A percentile compares a stretch with the other conserved stretches of the same genome.
Conservation (phyloP, 2,329 filamentous ascomycete species). For the Aspergillus ustus region DNA sequence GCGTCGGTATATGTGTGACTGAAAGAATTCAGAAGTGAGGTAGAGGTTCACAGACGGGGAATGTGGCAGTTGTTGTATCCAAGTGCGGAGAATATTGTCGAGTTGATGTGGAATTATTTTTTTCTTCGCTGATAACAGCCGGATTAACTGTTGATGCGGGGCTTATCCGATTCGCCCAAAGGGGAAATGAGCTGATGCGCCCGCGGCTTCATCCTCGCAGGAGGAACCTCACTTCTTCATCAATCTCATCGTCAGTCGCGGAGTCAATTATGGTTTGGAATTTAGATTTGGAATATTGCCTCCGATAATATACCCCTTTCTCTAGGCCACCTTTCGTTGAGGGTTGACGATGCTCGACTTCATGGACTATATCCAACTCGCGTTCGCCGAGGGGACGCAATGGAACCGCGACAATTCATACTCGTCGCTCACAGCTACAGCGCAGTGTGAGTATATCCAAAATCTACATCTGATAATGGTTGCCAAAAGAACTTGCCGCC, state of each 20-base stretch:
- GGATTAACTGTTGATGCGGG: slow-evolving; percentile 42
- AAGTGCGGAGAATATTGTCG: slow-evolving; percentile 27
- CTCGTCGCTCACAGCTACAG: slow-evolving; percentile 79
- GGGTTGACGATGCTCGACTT: slow-evolving; percentile 78
- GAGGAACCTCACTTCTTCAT: neutral
- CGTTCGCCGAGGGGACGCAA: slow-evolving; percentile 82
- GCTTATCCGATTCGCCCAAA: slow-evolving; percentile 39
- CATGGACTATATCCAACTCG: slow-evolving; percentile 94
- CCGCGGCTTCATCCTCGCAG: slow-evolving; percentile 10
- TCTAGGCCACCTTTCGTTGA: neutral
- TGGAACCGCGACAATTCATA: slow-evolving; percentile 96
- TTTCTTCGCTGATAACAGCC: slow-evolving; percentile 45
- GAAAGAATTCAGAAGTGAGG: neutral
- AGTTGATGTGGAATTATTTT: slow-evolving; percentile 35
- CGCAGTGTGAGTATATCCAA: slow-evolving; percentile 64
- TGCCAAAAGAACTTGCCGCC: neutral
- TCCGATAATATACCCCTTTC: neutral
- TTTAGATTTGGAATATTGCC: too few relatives aligned
- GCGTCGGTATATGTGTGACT: slow-evolving; percentile 27
- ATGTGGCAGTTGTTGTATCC: slow-evolving; percentile 17
- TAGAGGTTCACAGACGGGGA: slow-evolving; percentile 5
- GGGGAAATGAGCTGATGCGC: slow-evolving; percentile 37
- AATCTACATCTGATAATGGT: neutral
- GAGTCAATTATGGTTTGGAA: slow-evolving; percentile 1
- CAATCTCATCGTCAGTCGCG: neutral